phyloP scores from a whole-genome alignment of 805 yeast genomes.

The Sungouiozyma ichnusensis region DNA sequence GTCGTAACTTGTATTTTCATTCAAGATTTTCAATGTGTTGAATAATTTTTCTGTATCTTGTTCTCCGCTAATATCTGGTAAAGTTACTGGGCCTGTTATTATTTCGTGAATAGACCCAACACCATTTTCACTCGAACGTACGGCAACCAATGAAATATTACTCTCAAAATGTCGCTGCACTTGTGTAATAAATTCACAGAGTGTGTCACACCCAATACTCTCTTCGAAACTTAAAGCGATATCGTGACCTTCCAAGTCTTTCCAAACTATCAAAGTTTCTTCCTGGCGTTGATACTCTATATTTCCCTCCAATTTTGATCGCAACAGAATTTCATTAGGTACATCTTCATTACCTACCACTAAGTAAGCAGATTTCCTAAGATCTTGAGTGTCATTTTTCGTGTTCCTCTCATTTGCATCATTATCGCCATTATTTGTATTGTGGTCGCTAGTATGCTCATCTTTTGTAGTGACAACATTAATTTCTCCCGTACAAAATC shows the following conservation, averaged over 20 bases:
- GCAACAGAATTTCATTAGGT: constrained; percentile 46
- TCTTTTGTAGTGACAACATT: not conserved
- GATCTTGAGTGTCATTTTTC: constrained; percentile 9
- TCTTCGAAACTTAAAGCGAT: constrained; percentile 90
- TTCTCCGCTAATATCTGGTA: constrained; percentile 48
- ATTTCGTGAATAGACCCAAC: constrained; percentile 57
- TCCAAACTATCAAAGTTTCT: constrained; percentile 91
- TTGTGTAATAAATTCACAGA: constrained; percentile 70
- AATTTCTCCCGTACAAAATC: constrained; percentile 71
- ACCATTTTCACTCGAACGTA: constrained; percentile 37
- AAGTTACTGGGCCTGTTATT: constrained; percentile 66
- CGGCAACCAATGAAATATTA: constrained; percentile 64
- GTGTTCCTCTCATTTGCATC: constrained; percentile 10
- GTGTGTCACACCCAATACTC: constrained; percentile 72
- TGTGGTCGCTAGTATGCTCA: not conserved
- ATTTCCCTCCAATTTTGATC: constrained; percentile 58
- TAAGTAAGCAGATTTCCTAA: constrained; percentile 39
- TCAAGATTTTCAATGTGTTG: constrained; percentile 45
- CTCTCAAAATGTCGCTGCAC: constrained; percentile 55
- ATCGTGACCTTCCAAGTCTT: constrained; percentile 56
- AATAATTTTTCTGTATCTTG: constrained; percentile 36
- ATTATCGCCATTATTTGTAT: constrained; percentile 14
- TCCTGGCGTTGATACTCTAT: constrained; percentile 89
- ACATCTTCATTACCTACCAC: constrained; percentile 64
- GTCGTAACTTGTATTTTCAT: constrained; percentile 50